These are phyloP conservation scores for Porogramme epimiltina DNA, from an alignment of 1,284 basidiomycete genomes.

Conservation along the genomic window DNA sequence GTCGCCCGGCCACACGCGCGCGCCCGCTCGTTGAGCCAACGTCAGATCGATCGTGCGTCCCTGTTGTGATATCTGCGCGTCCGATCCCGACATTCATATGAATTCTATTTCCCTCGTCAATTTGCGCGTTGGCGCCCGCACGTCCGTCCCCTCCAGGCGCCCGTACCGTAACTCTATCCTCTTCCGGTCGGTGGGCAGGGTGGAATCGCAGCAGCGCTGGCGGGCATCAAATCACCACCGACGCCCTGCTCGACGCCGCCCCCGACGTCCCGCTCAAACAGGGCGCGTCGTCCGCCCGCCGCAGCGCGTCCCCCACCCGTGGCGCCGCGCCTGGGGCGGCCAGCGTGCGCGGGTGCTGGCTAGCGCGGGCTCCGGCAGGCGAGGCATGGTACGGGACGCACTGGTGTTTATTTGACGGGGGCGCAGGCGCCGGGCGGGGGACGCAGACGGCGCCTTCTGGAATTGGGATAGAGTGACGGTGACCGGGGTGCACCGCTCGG, in stretches of 20 bases:
- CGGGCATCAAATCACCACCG: constrained; percentile 15
- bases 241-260: constrained; percentile 10
- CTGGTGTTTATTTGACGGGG: constrained; percentile 9
- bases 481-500: not conserved
- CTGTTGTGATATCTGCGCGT: constrained; percentile 6
- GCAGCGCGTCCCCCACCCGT: not conserved
- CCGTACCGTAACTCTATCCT: constrained; percentile 6
- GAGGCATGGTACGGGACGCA: constrained; percentile 10
- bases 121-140: too few species aligned
- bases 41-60: constrained; percentile 16
- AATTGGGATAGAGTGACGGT: constrained; percentile 11
- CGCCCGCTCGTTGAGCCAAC: constrained; percentile 3
- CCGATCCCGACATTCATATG: too few species aligned
- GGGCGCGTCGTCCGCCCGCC: too few species aligned
- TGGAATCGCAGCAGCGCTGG: not conserved
- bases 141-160: too few species aligned
- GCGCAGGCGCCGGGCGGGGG: not conserved
- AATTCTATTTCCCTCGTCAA: too few species aligned
- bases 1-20: not conserved
- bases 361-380: not conserved
- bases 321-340: not conserved
- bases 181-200: constrained; percentile 1
- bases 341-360: not conserved
- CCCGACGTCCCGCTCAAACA: constrained; percentile 8
- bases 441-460: constrained; percentile 1